Percentiles rank a stretch among this genome's conserved stretches.
These are phyloP conservation scores for Neonectria punicea DNA, from an alignment of 2,329 filamentous ascomycete species.

Conservation along the genomic window DNA sequence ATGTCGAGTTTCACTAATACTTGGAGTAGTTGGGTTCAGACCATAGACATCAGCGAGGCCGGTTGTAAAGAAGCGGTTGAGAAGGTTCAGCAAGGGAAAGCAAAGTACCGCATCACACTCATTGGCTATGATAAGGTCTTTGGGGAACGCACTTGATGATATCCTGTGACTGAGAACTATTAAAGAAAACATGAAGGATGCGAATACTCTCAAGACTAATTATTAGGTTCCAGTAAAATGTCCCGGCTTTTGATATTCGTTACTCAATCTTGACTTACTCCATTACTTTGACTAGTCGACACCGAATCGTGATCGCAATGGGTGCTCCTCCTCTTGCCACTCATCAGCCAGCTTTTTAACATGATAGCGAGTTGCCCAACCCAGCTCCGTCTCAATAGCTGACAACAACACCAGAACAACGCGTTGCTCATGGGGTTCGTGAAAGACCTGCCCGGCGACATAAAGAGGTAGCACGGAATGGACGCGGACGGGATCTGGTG, in stretches of 20 bases:
- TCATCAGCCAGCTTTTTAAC: slow-evolving; percentile 29
- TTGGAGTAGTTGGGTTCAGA: slow-evolving; percentile 60
- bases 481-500: slow-evolving; percentile 26
- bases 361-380: slow-evolving; percentile 63
- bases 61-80: slow-evolving; percentile 77
- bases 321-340: slow-evolving; percentile 22
- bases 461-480: slow-evolving; percentile 37
- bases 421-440: slow-evolving; percentile 64
- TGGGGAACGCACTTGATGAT: slow-evolving; percentile 19
- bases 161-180: background rate
- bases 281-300: background rate
- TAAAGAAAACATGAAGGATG: background rate
- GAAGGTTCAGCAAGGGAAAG: slow-evolving; percentile 75
- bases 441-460: slow-evolving; percentile 37
- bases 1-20: background rate
- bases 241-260: background rate
- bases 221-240: background rate
- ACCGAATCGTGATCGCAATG: background rate
- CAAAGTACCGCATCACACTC: slow-evolving; percentile 78
- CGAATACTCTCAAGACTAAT: background rate
- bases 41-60: slow-evolving; percentile 72
- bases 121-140: slow-evolving; percentile 75
- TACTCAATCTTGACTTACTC: background rate
- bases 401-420: slow-evolving; percentile 65
- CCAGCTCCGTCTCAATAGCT: slow-evolving; percentile 70